These are phyloP conservation scores for Iberis pinnata DNA, from an alignment of 345 rosid genomes.

Conservation along the genomic window DNA sequence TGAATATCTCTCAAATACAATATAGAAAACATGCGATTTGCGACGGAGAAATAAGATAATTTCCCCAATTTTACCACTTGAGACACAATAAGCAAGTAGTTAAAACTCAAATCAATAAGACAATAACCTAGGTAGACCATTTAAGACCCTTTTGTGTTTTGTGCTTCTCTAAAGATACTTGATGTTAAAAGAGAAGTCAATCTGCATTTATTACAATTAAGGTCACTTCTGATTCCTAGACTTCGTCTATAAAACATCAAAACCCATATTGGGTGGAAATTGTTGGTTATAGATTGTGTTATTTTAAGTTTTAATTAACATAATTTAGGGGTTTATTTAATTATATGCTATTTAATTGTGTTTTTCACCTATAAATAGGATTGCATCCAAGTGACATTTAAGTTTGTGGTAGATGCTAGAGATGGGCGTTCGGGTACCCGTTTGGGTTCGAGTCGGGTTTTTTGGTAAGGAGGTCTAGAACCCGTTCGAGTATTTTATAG, in stretches of 20 bases:
- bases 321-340: conserved; percentile 5
- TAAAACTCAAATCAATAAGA: not conserved
- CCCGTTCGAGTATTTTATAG: too few relatives aligned
- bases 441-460: too few relatives aligned
- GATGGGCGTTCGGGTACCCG: too few relatives aligned
- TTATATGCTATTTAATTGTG: not conserved
- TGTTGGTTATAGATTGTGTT: not conserved
- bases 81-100: not conserved
- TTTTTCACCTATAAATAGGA: conserved; percentile 26
- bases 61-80: not conserved
- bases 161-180: conserved; percentile 10
- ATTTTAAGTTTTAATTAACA: conserved; percentile 2
- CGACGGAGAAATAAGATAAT: too few relatives aligned
- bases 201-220: conserved; percentile 11
- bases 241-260: conserved; percentile 12
- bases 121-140: conserved; percentile 28
- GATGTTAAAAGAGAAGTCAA: conserved; percentile 22
- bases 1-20: too few relatives aligned
- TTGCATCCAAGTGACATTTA: conserved; percentile 28
- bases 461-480: too few relatives aligned
- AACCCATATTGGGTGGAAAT: conserved; percentile 11
- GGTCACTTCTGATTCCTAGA: not conserved
- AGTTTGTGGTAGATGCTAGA: conserved; percentile 16
- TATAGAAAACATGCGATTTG: conserved; percentile 3
- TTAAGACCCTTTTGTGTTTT: conserved; percentile 18